These are phyloP conservation scores for Fusarium sp. DNA, from an alignment of 2,329 filamentous ascomycete species.

Conservation along the genomic window DNA sequence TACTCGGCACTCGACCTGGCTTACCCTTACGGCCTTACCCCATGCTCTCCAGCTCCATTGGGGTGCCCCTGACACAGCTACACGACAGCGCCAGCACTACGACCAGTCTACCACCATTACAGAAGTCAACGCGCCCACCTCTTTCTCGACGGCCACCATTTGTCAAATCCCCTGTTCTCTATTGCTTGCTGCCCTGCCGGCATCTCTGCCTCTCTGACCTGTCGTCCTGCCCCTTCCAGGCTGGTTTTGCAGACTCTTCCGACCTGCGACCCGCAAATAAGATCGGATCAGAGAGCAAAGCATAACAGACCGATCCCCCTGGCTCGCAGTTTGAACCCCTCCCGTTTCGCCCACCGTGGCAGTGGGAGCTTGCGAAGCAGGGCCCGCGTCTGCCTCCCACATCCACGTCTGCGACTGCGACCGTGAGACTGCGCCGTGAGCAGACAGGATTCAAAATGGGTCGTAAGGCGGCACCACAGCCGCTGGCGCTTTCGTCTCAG, in stretches of 20 bases:
- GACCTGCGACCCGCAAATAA: conserved; percentile 24
- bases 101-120: conserved; percentile 10
- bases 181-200: conserved; percentile 8
- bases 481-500: conserved; percentile 59
- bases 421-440: conserved; percentile 40
- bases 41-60: conserved; percentile 7
- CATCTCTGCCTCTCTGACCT: conserved; percentile 9
- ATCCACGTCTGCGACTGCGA: conserved; percentile 14
- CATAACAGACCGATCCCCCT: conserved; percentile 22
- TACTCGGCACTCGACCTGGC: not conserved
- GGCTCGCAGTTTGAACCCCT: conserved; percentile 34
- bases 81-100: conserved; percentile 1
- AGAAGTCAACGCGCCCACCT: conserved; percentile 18
- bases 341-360: conserved; percentile 37
- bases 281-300: conserved; percentile 8
- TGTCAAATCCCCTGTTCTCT: conserved; percentile 26
- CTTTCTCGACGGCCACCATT: conserved; percentile 35
- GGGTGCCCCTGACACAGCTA: conserved; percentile 21
- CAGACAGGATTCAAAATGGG: conserved; percentile 57
- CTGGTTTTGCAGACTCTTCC: conserved; percentile 19
- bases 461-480: conserved; percentile 69
- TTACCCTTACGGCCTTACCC: conserved; percentile 3
- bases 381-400: conserved; percentile 29
- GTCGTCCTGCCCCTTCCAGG: conserved; percentile 2
- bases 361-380: conserved; percentile 40